These are phyloP conservation scores for Xylariaceae sp. DNA, from an alignment of 2,329 filamentous ascomycete genomes.

Conservation along the genomic window DNA sequence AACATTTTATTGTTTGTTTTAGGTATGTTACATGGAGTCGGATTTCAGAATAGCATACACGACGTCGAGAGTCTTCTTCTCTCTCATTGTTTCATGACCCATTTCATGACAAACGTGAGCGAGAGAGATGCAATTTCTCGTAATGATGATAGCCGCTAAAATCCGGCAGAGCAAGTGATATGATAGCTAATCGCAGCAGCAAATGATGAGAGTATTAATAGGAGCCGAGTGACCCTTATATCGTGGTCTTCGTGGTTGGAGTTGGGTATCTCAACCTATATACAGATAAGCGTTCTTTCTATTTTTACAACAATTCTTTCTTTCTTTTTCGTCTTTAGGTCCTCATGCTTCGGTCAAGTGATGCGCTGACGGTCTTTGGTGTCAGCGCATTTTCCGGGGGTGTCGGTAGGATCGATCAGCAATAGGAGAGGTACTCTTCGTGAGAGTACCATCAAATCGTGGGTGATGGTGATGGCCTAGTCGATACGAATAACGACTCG, in stretches of 20 bases:
- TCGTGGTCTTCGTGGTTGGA: conserved; percentile 9
- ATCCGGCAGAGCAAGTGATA: not conserved
- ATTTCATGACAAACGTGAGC: too few species aligned
- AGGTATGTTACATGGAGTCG: too few species aligned
- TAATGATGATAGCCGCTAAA: not conserved
- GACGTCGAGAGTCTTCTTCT: too few species aligned
- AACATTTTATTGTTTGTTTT: too few species aligned
- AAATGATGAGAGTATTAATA: not conserved
- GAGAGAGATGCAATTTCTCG: too few species aligned
- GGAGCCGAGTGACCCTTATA: not conserved
- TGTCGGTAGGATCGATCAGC: not conserved
- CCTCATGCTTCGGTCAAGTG: not conserved
- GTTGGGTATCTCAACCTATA: conserved; percentile 20
- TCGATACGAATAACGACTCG: conserved; percentile 60
- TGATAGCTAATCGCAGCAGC: not conserved
- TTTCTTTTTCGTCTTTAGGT: not conserved
- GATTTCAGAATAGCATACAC: too few species aligned
- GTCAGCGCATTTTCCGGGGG: not conserved
- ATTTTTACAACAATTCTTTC: conserved; percentile 6
- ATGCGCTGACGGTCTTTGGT: not conserved
- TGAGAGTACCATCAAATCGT: not conserved
- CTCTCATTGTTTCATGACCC: too few species aligned
- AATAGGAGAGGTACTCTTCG: not conserved
- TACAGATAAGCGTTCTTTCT: conserved; percentile 12
- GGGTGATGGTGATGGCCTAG: conserved; percentile 24